phyloP scores from a whole-genome alignment of 106 monocot genomes.

The Triglochin maritima region DNA sequence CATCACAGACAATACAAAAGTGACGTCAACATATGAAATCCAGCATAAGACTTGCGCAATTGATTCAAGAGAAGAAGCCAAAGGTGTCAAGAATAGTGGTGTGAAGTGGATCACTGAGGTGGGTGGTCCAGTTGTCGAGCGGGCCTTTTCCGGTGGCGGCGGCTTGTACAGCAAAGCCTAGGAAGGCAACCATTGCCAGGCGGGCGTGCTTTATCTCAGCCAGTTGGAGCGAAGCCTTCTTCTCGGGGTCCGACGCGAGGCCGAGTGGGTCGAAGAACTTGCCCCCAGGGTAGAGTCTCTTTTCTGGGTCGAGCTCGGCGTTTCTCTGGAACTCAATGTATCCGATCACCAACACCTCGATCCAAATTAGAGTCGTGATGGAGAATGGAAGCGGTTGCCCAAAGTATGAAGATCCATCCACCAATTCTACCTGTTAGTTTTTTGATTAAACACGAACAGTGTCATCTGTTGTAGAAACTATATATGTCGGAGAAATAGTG shows the following conservation, averaged over 20 bases:
- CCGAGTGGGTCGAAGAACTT: slow-evolving; percentile 88
- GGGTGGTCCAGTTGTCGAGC: slow-evolving; percentile 96
- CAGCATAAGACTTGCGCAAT: no score
- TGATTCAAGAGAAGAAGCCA: slow-evolving; percentile 2
- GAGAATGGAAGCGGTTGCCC: slow-evolving; percentile 89
- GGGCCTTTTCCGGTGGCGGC: slow-evolving; percentile 92
- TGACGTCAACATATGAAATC: no score
- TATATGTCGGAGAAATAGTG: no score
- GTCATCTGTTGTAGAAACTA: no score
- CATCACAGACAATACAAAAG: no score
- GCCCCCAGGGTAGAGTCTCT: slow-evolving; percentile 84
- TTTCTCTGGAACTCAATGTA: slow-evolving; percentile 99
- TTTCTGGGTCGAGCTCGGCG: slow-evolving; percentile 87
- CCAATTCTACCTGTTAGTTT: slow-evolving; percentile 57
- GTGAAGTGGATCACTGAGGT: slow-evolving; percentile 96
- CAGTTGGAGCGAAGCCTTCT: slow-evolving; percentile 63
- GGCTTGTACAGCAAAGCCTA: slow-evolving; percentile 93
- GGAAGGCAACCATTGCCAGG: slow-evolving; percentile 89
- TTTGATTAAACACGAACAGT: neutral
- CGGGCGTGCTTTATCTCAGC: slow-evolving; percentile 98
- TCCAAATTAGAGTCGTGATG: slow-evolving; percentile 68
- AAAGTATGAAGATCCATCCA: slow-evolving; percentile 84
- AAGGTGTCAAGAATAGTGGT: slow-evolving; percentile 96
- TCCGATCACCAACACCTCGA: slow-evolving; percentile 86
- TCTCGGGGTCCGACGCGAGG: slow-evolving; percentile 85